Percentiles rank a stretch among this genome's conserved stretches.
phyloP scores from a whole-genome alignment of 192 early-diverging fungal genomes.

The Entomortierella beljakovae region DNA sequence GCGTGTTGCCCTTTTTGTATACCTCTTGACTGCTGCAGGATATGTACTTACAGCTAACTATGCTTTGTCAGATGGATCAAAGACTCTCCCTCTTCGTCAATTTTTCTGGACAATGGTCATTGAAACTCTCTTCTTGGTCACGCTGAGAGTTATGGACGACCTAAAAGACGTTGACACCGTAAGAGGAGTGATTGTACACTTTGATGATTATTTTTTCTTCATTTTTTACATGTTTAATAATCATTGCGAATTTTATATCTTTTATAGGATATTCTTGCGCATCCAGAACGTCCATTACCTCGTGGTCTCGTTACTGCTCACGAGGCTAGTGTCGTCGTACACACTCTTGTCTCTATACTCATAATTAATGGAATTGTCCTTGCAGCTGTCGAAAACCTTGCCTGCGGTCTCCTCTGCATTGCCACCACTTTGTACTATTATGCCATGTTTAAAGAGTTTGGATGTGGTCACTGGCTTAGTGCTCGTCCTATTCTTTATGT shows the following conservation, averaged over 20 bases:
- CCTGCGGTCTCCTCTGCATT: slow-evolving; percentile 47
- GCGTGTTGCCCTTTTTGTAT: slow-evolving; percentile 39
- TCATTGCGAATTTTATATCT: background rate
- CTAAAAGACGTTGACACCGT: slow-evolving; percentile 52
- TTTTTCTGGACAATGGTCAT: slow-evolving; percentile 46
- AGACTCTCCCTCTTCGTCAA: slow-evolving; percentile 16
- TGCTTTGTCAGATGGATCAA: slow-evolving; percentile 28
- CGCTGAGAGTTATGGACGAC: slow-evolving; percentile 52
- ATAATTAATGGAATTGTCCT: slow-evolving; percentile 39
- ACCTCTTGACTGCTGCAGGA: slow-evolving; percentile 49
- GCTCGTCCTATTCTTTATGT: slow-evolving; percentile 52
- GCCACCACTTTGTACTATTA: slow-evolving; percentile 53
- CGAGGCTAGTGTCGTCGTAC: slow-evolving; percentile 43
- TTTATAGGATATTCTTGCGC: slow-evolving; percentile 45
- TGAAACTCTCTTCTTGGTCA: slow-evolving; percentile 43
- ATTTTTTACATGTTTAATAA: background rate
- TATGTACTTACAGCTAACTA: slow-evolving; percentile 49
- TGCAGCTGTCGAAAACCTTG: slow-evolving; percentile 44
- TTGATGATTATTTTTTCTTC: too few species aligned
- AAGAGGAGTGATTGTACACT: background rate
- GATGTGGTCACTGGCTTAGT: slow-evolving; percentile 52
- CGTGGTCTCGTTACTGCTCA: slow-evolving; percentile 44
- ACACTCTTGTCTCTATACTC: slow-evolving; percentile 30
- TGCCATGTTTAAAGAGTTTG: slow-evolving; percentile 54
- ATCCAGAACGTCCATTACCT: slow-evolving; percentile 49